Base-by-base conservation (phyloP, 495 filamentous ascomycete species). In the Rhizodiscina lignyota region DNA sequence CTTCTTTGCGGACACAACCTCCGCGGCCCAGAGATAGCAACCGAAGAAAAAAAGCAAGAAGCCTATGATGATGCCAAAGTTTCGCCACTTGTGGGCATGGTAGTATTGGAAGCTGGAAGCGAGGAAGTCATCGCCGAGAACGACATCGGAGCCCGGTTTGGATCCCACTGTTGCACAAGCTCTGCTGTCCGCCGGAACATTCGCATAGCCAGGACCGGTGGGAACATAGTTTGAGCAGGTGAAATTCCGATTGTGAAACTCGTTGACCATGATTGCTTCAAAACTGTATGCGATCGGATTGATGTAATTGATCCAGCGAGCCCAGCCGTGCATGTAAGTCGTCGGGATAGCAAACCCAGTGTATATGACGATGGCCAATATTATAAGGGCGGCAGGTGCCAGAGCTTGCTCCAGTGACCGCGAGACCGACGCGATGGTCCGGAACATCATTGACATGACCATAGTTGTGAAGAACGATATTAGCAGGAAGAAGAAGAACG, bases 271-370 rank as follows among this genome's bases (percentile, higher is more conserved):
- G 8, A 94, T 56, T 2, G 74, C 63, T 55, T 94, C 85, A 48
- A 92, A 94, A 1, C 79, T 72, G 43, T 93, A 94, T 1, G 70
- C 74, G 27, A 94, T 70, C 4, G 84, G 84, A 42, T 93, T 76
- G 10, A 94, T 52, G 41, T 83, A 94, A 43, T 83, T 81, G 23
- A 94, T 60, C 86, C 86, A 93, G 21, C 79, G 66, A 44, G 80
- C 81, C 79, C 85, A 94, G 2, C 59, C 64, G 10, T 75, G 70
- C 83, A 92, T 92, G 47, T 77, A 70, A 24, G 52, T 36, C 2
- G 71, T 68, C 0, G 84, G 86, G 41, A 96, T 82, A 2, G 73
- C 74, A 52, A 93, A 94, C 5, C 86, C 86, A 35, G 85, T 93
- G 51, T 89, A 94, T 38, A 92, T 80, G 46, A 91, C 63, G 26